Evolutionary conservation across 441 rosid species (phyloP), one percentile per base, ranked within the genome.

Genomic region (Corymbia citriodora): DNA sequence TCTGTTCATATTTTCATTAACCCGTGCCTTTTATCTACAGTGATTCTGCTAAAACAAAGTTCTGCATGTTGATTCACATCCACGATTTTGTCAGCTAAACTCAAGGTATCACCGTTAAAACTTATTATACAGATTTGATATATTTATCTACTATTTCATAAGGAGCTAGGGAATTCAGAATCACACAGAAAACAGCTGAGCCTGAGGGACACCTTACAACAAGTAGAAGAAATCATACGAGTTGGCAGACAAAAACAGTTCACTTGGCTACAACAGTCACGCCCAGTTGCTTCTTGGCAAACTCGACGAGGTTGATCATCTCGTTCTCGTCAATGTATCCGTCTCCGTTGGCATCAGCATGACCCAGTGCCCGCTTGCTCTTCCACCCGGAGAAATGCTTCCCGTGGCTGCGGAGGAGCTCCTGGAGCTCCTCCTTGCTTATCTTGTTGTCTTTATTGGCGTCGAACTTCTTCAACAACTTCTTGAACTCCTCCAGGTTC

Each of bases 271-370:
- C 52, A 7, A 92, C 89, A 25, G 88, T 94, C 63, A 92, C 54
- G 29, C 91, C 90, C 87, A 93, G 88, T n/a, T 90, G 88, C 36
- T 92, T 92, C 83, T 91, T 85, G 12, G 94, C 95, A 53, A 92
- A 93, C n/a, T 91, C 92, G 52, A 88, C 87, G 54, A 93, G 92
- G 70, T 92, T 91, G 72, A 53, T 70, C 55, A 93, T 36, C 90
- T 95, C 95, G 27, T 65, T 79, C 19, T 90, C 93, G 29, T 95
- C 94, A 23, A 95, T 70, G 65, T 88, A 92, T 11, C 95, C 94
- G 53, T 92, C 88, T 63, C 92, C 91, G 63, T 93, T 74, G 50
- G 91, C 59, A 86, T 95, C 96, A 9, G 90, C 95, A 3, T 87
- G 36, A 45, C 25, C 57, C 2, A 93, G 11, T 8, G 91, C 94